Evolutionary conservation across 805 yeast species (phyloP).

Genomic region (Kockiozyma suomiensis): DNA sequence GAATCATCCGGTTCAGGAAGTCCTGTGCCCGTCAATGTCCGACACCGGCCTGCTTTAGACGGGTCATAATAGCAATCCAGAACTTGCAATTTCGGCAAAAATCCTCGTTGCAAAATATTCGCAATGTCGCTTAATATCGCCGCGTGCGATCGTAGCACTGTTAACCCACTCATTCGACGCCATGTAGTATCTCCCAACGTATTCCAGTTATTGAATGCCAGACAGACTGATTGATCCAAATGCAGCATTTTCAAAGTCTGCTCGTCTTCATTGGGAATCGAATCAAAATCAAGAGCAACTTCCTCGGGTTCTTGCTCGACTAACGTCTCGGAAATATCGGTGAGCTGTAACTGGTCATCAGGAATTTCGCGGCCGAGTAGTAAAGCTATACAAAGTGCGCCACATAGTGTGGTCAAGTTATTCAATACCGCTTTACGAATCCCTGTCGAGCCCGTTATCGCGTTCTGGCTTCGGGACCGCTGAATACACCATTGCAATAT

Average conservation of each 20-base stretch:
- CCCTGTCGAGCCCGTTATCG: not conserved
- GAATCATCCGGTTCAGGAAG: conserved; percentile 2
- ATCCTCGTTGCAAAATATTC: not conserved
- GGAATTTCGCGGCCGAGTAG: conserved; percentile 4
- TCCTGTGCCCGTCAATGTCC: not conserved
- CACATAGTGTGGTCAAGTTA: not conserved
- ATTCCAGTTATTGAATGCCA: conserved; percentile 5
- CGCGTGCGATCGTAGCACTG: conserved; percentile 9
- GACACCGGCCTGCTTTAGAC: conserved; percentile 9
- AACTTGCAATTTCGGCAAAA: not conserved
- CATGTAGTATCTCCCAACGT: conserved; percentile 4
- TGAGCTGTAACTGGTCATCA: too few species aligned
- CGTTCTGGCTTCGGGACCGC: not conserved
- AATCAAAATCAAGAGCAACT: too few species aligned
- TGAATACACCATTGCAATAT: conserved; percentile 2
- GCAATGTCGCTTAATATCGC: conserved; percentile 3
- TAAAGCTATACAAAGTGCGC: not conserved
- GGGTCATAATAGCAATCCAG: conserved; percentile 18
- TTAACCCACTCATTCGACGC: not conserved
- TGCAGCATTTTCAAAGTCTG: not conserved
- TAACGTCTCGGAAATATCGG: too few species aligned
- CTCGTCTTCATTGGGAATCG: too few species aligned
- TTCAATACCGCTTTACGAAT: conserved; percentile 1
- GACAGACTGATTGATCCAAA: conserved; percentile 2
- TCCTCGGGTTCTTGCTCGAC: too few species aligned